Base-by-base conservation (phyloP, 345 rosid genomes). In the Eucalyptus lansdowneana region DNA sequence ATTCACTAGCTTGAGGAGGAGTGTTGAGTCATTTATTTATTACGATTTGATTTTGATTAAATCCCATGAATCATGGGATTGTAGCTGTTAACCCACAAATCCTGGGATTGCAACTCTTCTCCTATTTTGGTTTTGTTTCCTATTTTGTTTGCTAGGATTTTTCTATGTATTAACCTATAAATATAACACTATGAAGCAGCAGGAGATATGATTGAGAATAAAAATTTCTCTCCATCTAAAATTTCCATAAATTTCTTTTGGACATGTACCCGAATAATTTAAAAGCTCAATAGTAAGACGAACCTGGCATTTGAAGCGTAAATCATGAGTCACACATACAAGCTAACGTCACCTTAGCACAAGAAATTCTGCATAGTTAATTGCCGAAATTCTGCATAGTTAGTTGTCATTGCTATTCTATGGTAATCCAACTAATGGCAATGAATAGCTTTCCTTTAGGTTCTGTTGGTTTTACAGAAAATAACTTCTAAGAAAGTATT, bases 381-480 rank as follows among this genome's bases (percentile, higher is more conserved):
- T 50, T 50, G 62, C 10, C 14, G 14, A 56, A 56, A 56, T 56
- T 24, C 62, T 56, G 2, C 29, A 56, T 56, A 5, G 62, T 56
- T 12, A 56, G 62, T 56, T 56, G 29, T 56, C 62, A 24, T 56
- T 56, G 27, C 1, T 10, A 1, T 11, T 56, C 0, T 4, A 14
- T 56, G 27, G 62, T 56, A 56, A 56, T 56, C 29, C 0, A 13
- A 56, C 29, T 56, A 56, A 9, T 10, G 29, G 29, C 62, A 22
- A 24, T 56, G 29, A 56, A 9, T 56, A 24, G 6, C 62, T 56
- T 56, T 56, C 29, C 1, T 56, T 56, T 53, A 53, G 1, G 10
- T 2, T 53, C 24, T 2, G 1, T 53, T 53, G 0, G 1, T 53
- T 53, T 53, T 19, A 53, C 2, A 0, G 9, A 53, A 53, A 53